Conservation (phyloP, 2,329 filamentous ascomycete species). For the Ascocoryne sarcoides region DNA sequence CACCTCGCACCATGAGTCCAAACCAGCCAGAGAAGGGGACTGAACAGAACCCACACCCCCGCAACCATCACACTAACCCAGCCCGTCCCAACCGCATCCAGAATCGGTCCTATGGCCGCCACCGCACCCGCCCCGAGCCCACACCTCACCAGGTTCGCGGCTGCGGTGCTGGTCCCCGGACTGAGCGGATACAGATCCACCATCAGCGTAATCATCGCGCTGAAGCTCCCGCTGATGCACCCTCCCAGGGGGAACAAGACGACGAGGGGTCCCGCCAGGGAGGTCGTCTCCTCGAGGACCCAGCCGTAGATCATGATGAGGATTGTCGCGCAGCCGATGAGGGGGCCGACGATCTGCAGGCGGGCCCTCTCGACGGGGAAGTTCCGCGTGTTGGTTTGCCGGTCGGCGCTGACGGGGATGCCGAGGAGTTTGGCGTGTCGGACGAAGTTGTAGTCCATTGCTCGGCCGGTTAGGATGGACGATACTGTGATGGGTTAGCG, state of each 20-base stretch:
- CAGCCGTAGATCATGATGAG: constrained; percentile 43
- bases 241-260: constrained; percentile 39
- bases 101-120: constrained; percentile 46
- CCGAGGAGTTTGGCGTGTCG: constrained; percentile 47
- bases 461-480: constrained; percentile 26
- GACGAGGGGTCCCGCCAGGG: constrained; percentile 39
- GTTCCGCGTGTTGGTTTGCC: constrained; percentile 38
- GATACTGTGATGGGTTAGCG: no score
- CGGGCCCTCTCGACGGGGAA: constrained; percentile 45
- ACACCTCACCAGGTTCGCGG: constrained; percentile 48
- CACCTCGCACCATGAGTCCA: constrained; percentile 37
- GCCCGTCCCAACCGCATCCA: constrained; percentile 40
- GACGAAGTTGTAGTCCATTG: constrained; percentile 56
- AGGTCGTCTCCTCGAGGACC: constrained; percentile 35
- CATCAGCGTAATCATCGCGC: constrained; percentile 40
- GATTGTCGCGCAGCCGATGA: constrained; percentile 41
- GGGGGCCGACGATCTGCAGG: constrained; percentile 39
- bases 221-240: constrained; percentile 45
- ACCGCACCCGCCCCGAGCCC: constrained; percentile 44
- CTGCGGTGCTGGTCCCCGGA: constrained; percentile 45
- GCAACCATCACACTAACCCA: constrained; percentile 44
- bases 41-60: constrained; percentile 31
- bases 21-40: constrained; percentile 34
- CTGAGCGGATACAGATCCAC: constrained; percentile 41
- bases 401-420: constrained; percentile 43